phyloP scores from a whole-genome alignment of 2,329 filamentous ascomycete species.

The Neofusicoccum kwambonambiense region DNA sequence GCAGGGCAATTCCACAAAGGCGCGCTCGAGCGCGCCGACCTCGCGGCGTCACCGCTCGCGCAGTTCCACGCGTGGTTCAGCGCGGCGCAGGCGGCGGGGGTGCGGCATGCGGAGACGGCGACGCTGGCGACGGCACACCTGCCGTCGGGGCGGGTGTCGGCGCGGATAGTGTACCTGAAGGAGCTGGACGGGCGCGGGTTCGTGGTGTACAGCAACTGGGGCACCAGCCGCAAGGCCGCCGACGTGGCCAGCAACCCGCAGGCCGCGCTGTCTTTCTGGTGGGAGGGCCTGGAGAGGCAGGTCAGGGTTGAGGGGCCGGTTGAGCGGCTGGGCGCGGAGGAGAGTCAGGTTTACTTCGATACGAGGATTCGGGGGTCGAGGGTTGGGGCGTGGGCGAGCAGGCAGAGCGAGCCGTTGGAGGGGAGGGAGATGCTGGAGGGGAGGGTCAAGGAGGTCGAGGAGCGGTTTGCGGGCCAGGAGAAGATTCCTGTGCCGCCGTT shows the following conservation, averaged over 20 bases:
- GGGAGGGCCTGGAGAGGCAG: slow-evolving; percentile 82
- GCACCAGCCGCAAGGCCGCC: slow-evolving; percentile 65
- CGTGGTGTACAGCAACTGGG: slow-evolving; percentile 92
- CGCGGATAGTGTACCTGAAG: slow-evolving; percentile 90
- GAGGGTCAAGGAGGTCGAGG: slow-evolving; percentile 74
- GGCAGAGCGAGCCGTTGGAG: slow-evolving; percentile 74
- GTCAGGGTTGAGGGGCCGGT: slow-evolving; percentile 81
- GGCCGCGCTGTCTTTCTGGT: slow-evolving; percentile 86
- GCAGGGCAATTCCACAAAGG: slow-evolving; percentile 75
- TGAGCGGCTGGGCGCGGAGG: slow-evolving; percentile 64
- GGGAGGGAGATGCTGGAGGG: slow-evolving; percentile 72
- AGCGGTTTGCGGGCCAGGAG: slow-evolving; percentile 70
- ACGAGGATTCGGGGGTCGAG: slow-evolving; percentile 74
- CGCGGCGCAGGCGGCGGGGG: slow-evolving; percentile 57
- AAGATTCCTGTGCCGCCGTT: slow-evolving; percentile 88
- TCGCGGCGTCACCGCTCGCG: slow-evolving; percentile 64
- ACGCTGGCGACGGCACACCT: slow-evolving; percentile 81
- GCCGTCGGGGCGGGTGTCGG: slow-evolving; percentile 79
- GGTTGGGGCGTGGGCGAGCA: slow-evolving; percentile 90
- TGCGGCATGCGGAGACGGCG: slow-evolving; percentile 77
- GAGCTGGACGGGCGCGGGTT: slow-evolving; percentile 83
- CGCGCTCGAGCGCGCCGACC: slow-evolving; percentile 60
- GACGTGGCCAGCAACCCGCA: slow-evolving; percentile 73
- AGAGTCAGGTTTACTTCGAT: slow-evolving; percentile 68
- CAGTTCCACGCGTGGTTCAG: slow-evolving; percentile 94